Conservation (phyloP, 2,329 filamentous ascomycete species). For the Diaporthe eres region DNA sequence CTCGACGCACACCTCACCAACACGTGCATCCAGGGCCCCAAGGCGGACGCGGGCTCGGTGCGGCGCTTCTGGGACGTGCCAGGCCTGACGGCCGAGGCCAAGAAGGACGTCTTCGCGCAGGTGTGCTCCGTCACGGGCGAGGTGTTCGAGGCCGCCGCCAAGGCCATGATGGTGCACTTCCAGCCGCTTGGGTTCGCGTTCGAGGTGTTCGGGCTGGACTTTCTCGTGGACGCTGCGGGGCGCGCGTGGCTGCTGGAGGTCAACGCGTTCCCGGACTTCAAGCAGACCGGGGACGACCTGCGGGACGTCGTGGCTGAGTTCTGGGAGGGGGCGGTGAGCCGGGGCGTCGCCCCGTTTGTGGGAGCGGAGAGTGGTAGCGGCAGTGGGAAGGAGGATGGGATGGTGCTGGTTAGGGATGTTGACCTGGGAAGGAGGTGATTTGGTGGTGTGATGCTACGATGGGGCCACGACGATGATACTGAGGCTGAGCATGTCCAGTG, state of each 20-base stretch:
- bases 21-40: constrained; percentile 84
- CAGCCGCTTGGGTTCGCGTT: constrained; percentile 90
- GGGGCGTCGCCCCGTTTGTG: constrained; percentile 80
- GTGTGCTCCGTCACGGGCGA: constrained; percentile 82
- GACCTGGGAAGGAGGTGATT: constrained; percentile 62
- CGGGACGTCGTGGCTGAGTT: constrained; percentile 80
- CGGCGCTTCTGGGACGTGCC: constrained; percentile 80
- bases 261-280: constrained; percentile 97
- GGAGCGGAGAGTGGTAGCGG: constrained; percentile 49
- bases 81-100: constrained; percentile 50
- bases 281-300: constrained; percentile 86
- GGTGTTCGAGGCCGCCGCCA: constrained; percentile 87
- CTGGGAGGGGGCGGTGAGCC: constrained; percentile 80
- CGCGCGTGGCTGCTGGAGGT: constrained; percentile 86
- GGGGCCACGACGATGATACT: constrained; percentile 36
- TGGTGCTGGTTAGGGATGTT: constrained; percentile 68
- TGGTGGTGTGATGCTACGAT: constrained; percentile 9
- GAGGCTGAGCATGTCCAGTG: constrained; percentile 12
- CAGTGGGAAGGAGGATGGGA: constrained; percentile 50
- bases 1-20: constrained; percentile 91
- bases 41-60: constrained; percentile 70
- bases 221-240: constrained; percentile 79
- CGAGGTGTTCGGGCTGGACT: constrained; percentile 93
- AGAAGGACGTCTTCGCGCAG: constrained; percentile 76
- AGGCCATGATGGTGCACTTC: constrained; percentile 90